Evolutionary conservation across 2,329 filamentous ascomycete species (phyloP).

Genomic region (Rhynchosporium agropyri): DNA sequence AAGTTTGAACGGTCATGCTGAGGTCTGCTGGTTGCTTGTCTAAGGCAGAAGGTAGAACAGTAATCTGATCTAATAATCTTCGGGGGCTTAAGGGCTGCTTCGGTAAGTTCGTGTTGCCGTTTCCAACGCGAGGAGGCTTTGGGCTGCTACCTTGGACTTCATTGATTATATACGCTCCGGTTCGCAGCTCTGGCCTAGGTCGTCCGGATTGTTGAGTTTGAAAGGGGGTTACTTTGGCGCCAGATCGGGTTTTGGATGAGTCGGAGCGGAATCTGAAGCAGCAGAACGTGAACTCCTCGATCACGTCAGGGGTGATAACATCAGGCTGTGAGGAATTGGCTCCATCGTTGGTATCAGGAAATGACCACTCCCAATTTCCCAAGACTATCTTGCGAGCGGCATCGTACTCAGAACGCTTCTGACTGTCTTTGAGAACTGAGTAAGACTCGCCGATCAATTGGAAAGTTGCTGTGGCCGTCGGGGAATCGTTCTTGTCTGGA

Average conservation of each 20-base stretch:
- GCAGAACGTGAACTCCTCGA: neutral
- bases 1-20: neutral
- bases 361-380: slow-evolving; percentile 3
- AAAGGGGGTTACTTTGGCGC: no score
- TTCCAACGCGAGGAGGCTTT: neutral
- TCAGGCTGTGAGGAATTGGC: neutral
- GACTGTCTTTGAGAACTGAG: neutral
- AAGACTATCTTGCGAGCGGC: neutral
- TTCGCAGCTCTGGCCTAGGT: slow-evolving; percentile 1
- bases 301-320: neutral
- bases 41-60: neutral
- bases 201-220: neutral
- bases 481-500: neutral
- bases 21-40: neutral
- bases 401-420: neutral
- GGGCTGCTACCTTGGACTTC: neutral
- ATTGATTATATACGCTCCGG: neutral
- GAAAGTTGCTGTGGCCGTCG: neutral
- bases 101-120: neutral
- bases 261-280: no score
- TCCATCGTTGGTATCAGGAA: neutral
- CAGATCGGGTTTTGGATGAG: no score
- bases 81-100: neutral
- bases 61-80: neutral
- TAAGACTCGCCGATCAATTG: neutral